phyloP scores from a whole-genome alignment of 2,329 filamentous ascomycete species.

The Alternaria postmessia region DNA sequence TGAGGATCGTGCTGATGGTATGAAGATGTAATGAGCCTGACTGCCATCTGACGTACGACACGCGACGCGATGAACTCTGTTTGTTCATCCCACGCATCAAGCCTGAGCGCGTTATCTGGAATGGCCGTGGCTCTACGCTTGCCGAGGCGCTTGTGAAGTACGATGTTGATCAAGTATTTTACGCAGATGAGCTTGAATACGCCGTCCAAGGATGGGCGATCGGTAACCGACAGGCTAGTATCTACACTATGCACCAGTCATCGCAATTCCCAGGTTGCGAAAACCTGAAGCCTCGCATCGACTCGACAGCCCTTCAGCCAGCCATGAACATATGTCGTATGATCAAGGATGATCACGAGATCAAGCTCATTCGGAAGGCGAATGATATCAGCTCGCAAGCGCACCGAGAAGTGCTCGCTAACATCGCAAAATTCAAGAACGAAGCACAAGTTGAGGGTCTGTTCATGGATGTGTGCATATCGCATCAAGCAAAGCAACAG shows the following conservation, averaged over 20 bases:
- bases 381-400: constrained; percentile 81
- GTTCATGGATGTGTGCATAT: constrained; percentile 76
- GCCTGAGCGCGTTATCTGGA: constrained; percentile 68
- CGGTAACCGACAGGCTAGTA: constrained; percentile 28
- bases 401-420: constrained; percentile 74
- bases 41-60: constrained; percentile 66
- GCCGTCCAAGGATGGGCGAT: constrained; percentile 45
- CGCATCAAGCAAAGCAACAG: constrained; percentile 76
- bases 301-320: constrained; percentile 62
- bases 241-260: constrained; percentile 48
- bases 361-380: constrained; percentile 80
- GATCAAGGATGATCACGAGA: constrained; percentile 84
- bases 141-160: constrained; percentile 68
- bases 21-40: constrained; percentile 58
- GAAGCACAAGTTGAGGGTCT: constrained; percentile 85
- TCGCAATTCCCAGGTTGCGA: constrained; percentile 28
- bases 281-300: constrained; percentile 22
- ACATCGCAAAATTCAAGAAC: constrained; percentile 69
- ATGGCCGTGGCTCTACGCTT: constrained; percentile 66
- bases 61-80: constrained; percentile 67
- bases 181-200: constrained; percentile 49
- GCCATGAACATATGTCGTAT: constrained; percentile 83
- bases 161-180: constrained; percentile 76
- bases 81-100: constrained; percentile 78
- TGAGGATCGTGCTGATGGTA: constrained; percentile 19